phyloP scores from a whole-genome alignment of 179 eudicot species.

The Kewa caespitosa region DNA sequence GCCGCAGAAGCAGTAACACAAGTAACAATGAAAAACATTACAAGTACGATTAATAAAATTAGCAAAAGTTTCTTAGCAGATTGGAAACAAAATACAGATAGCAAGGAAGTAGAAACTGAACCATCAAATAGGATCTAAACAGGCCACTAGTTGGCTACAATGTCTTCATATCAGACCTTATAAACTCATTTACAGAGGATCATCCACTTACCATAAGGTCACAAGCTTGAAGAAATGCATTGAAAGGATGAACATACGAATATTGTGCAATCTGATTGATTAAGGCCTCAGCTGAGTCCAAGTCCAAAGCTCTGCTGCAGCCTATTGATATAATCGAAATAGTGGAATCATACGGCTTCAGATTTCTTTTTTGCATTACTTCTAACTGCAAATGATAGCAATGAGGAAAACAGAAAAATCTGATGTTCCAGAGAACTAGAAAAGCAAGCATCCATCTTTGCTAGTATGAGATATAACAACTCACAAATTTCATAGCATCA shows the following conservation, averaged over 20 bases:
- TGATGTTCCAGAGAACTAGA: neutral
- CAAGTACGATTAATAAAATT: neutral
- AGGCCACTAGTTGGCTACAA: neutral
- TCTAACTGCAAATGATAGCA: slow-evolving; percentile 51
- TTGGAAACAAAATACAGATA: neutral
- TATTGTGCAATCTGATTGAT: slow-evolving; percentile 47
- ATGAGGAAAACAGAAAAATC: slow-evolving; percentile 5
- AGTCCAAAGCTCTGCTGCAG: slow-evolving; percentile 60
- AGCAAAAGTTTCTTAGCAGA: neutral
- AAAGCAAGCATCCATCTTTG: slow-evolving; percentile 4
- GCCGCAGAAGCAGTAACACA: no score
- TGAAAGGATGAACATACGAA: slow-evolving; percentile 46
- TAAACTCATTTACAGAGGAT: slow-evolving; percentile 10
- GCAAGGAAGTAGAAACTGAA: neutral
- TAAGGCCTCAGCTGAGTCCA: slow-evolving; percentile 73
- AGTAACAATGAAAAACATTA: no score
- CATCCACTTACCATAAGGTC: slow-evolving; percentile 50
- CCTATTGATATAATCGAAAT: slow-evolving; percentile 56
- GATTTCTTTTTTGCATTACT: slow-evolving; percentile 50
- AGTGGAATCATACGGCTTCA: slow-evolving; percentile 71
- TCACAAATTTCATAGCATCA: slow-evolving; percentile 60
- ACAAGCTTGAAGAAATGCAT: slow-evolving; percentile 71
- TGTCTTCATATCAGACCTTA: neutral
- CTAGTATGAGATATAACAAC: slow-evolving; percentile 22
- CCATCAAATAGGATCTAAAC: neutral